These are phyloP conservation scores for Epichloe hybrida DNA, from an alignment of 2,329 filamentous ascomycete species.

Conservation along the genomic window DNA sequence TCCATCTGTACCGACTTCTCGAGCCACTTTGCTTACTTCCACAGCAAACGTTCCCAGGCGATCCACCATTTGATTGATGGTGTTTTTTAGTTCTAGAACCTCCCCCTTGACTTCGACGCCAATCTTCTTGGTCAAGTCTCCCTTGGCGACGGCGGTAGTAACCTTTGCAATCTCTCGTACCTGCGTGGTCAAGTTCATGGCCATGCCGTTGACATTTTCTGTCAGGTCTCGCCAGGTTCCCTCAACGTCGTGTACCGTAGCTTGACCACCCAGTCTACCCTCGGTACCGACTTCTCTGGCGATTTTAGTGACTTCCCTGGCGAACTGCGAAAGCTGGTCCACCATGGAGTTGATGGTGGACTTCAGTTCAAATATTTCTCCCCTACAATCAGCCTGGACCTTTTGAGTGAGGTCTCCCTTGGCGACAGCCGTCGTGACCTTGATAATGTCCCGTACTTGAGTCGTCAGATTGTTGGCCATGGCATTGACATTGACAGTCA, in stretches of 20 bases:
- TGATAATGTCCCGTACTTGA: conserved; percentile 89
- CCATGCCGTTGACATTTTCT: conserved; percentile 95
- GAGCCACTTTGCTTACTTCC: conserved; percentile 88
- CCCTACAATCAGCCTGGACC: conserved; percentile 83
- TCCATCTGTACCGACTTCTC: conserved; percentile 92
- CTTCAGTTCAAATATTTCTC: conserved; percentile 88
- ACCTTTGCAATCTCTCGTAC: conserved; percentile 96
- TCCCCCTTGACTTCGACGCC: conserved; percentile 87
- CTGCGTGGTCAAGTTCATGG: conserved; percentile 93
- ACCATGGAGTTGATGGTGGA: conserved; percentile 99
- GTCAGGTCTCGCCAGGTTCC: conserved; percentile 96
- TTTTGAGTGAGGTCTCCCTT: conserved; percentile 92
- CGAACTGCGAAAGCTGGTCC: conserved; percentile 91
- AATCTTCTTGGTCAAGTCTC: conserved; percentile 92
- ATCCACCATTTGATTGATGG: conserved; percentile 98
- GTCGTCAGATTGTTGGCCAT: conserved; percentile 82
- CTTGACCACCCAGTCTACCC: conserved; percentile 84
- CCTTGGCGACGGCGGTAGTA: conserved; percentile 86
- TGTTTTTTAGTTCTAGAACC: conserved; percentile 89
- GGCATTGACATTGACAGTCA: conserved; percentile 75
- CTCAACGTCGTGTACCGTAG: conserved; percentile 89
- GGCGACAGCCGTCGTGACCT: conserved; percentile 58
- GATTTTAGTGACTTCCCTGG: conserved; percentile 91
- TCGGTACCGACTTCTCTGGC: conserved; percentile 95
- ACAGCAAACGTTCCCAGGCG: conserved; percentile 91